Percentiles rank a stretch among this genome's conserved stretches.
phyloP scores from a whole-genome alignment of 805 yeast species.

The Yamadazyma tumulicola region DNA sequence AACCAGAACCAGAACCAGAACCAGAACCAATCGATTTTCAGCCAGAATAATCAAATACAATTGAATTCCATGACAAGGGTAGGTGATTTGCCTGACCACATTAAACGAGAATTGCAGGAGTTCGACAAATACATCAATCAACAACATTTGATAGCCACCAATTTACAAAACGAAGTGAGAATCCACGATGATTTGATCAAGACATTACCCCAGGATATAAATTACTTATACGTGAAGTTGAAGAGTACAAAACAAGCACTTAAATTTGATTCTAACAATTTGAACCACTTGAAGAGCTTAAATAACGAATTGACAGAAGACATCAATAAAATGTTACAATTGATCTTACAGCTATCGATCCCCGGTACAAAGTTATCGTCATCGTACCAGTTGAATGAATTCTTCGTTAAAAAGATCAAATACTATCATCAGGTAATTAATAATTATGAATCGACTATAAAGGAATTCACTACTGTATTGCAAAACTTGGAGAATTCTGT shows the following conservation, averaged over 20 bases:
- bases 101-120: constrained; percentile 65
- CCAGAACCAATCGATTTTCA: constrained; percentile 2
- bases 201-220: constrained; percentile 71
- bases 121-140: constrained; percentile 69
- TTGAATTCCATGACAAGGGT: constrained; percentile 74
- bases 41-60: constrained; percentile 17
- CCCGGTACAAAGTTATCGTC: constrained; percentile 60
- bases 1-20: constrained; percentile 5
- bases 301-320: constrained; percentile 45
- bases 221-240: constrained; percentile 57
- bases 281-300: constrained; percentile 29
- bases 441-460: constrained; percentile 61
- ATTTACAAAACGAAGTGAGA: constrained; percentile 55
- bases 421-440: constrained; percentile 45
- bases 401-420: constrained; percentile 49
- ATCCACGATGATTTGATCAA: constrained; percentile 62
- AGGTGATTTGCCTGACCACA: constrained; percentile 67
- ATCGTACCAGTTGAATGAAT: constrained; percentile 51
- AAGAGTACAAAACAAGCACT: constrained; percentile 65
- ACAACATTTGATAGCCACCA: constrained; percentile 70
- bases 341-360: constrained; percentile 46
- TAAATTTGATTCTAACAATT: constrained; percentile 41
- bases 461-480: constrained; percentile 55
- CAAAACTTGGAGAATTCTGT: constrained; percentile 39
- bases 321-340: constrained; percentile 50